These are phyloP conservation scores for Clonostachys sp. DNA, from an alignment of 2,329 filamentous ascomycete genomes.

Conservation along the genomic window DNA sequence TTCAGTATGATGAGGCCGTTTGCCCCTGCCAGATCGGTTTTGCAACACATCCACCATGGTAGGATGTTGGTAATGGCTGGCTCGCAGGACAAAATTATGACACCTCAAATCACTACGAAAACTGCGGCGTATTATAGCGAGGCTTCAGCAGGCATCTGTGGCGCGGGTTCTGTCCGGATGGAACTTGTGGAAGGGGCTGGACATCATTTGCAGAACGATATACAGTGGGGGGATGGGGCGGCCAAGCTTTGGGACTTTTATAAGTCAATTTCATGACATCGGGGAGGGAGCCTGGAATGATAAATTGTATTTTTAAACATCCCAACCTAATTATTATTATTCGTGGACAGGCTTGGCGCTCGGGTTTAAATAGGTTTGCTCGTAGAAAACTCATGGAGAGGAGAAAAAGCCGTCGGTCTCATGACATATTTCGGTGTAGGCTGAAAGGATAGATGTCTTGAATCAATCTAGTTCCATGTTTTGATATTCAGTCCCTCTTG, in stretches of 20 bases:
- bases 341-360: too few species aligned
- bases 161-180: conserved; percentile 30
- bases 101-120: conserved; percentile 19
- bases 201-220: conserved; percentile 50
- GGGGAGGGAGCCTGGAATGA: too few species aligned
- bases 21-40: conserved; percentile 29
- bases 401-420: too few species aligned
- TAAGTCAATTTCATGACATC: not conserved
- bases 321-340: too few species aligned
- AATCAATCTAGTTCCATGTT: too few species aligned
- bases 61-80: conserved; percentile 33
- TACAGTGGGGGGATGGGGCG: conserved; percentile 40
- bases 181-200: conserved; percentile 36
- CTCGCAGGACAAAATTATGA: conserved; percentile 34
- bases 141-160: conserved; percentile 21
- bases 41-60: conserved; percentile 24
- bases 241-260: conserved; percentile 37
- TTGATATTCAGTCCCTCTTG: too few species aligned
- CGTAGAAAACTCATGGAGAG: too few species aligned
- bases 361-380: too few species aligned
- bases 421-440: too few species aligned
- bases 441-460: too few species aligned
- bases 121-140: not conserved
- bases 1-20: conserved; percentile 40
- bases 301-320: too few species aligned